A percentile compares a stretch with the other conserved stretches of the same genome.
Evolutionary conservation across 2,329 filamentous ascomycete species (phyloP).

Genomic region (Aphanoascus verrucosus): DNA sequence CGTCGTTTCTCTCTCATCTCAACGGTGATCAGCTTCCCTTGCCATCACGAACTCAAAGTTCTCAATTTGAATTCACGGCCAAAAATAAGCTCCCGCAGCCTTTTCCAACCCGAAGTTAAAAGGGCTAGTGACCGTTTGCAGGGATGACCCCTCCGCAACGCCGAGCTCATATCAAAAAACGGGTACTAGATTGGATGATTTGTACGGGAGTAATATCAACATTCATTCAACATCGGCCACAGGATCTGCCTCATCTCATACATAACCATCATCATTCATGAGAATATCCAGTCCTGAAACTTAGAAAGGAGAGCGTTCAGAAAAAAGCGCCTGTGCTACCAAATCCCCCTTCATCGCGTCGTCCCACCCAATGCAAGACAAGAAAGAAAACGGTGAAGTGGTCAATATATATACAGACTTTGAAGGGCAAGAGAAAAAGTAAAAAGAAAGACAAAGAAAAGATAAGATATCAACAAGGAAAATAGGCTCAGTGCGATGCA

Average conservation of each 20-base stretch:
- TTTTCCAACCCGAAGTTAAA: not conserved
- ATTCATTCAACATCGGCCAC: too few species aligned
- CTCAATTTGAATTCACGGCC: not conserved
- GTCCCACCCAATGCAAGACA: not conserved
- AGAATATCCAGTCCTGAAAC: too few species aligned
- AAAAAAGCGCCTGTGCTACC: too few species aligned
- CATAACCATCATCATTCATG: too few species aligned
- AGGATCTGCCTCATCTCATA: too few species aligned
- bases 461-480: not conserved
- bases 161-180: not conserved
- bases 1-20: not conserved
- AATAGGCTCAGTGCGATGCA: not conserved
- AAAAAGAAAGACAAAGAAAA: not conserved
- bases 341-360: too few species aligned
- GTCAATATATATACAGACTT: not conserved
- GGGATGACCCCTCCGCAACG: not conserved
- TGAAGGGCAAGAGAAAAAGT: not conserved
- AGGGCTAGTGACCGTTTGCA: not conserved
- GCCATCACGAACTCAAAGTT: not conserved
- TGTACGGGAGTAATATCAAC: too few species aligned
- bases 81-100: slow-evolving; percentile 1
- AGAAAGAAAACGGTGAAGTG: not conserved
- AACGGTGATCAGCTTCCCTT: not conserved
- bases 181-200: too few species aligned
- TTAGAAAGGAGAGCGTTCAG: too few species aligned